Evolutionary conservation across 2,329 filamentous ascomycete genomes (phyloP), one percentile per base, ranked within the genome.

Genomic region (Fusarium paranaense): DNA sequence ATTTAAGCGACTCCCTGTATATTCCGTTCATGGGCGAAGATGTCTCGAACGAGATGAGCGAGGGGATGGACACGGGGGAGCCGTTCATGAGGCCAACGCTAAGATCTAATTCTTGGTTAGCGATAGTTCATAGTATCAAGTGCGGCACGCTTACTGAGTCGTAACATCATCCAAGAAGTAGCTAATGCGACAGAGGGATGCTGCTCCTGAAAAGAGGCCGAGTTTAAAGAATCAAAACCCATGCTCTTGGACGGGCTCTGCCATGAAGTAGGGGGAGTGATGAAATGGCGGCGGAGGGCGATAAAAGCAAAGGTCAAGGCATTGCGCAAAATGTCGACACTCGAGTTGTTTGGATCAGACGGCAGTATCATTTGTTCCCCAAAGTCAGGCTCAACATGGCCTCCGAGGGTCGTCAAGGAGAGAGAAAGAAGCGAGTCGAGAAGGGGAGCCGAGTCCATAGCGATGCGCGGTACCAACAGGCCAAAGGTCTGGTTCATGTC

Each of bases 401-500:
- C 33, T 20, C 62, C 69, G 22, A 78, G 65, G 4, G 74, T 76
- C 11, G 70, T 63, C n/a, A 68, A 50, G 33, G 78, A 72, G 11
- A 79, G 65, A 8, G 69, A 70, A 20, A 83, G 73, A 1, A 83
- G 63, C 1, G 79, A 74, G 35, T 79, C 76, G 18, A 80, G 73
- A 7, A 82, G 70, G 0, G 68, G 40, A 7, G 69, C 63, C 0
- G 78, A 80, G 37, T 76, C 69, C 56, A 78, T 73, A 7, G 80
- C 78, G 13, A 83, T 67, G 11, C 79, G 76, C 1, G 83, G 77
- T 0, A 82, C 80, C 13, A 80, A 68, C 10, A 85, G 81, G 1
- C 85, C 84, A 69, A 86, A 86, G 0, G 81, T 79, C 56, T 85
- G 84, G 1, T 78, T 78, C 35, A 82, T 72, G 45, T 86, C 85